Conservation (phyloP, 1,284 basidiomycete species). For the Neotropicomus parvogracilis region DNA sequence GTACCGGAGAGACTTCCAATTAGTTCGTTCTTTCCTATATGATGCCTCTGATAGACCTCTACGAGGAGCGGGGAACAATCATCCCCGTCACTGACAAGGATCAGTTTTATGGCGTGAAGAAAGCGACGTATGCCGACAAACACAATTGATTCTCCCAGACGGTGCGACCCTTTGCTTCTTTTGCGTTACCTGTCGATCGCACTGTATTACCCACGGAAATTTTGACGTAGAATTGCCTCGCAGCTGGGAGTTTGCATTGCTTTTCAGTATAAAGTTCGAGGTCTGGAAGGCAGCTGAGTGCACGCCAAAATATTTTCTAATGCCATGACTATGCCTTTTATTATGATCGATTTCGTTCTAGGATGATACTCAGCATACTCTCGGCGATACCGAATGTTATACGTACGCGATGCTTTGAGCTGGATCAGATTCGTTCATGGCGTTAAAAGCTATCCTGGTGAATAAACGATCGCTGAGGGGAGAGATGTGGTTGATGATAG, state of each 20-base stretch:
- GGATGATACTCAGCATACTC: constrained; percentile 1
- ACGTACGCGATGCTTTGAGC: constrained; percentile 11
- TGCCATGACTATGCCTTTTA: constrained; percentile 10
- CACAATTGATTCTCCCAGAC: constrained; percentile 19
- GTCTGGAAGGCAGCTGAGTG: constrained; percentile 6
- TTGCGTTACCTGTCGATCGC: constrained; percentile 11
- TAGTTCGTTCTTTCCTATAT: constrained; percentile 2
- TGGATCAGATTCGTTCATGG: not conserved
- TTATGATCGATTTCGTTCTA: constrained; percentile 13
- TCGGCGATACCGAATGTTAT: not conserved
- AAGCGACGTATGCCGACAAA: constrained; percentile 14
- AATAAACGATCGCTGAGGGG: not conserved
- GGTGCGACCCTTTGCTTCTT: constrained; percentile 5
- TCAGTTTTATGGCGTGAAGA: not conserved
- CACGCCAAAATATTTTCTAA: not conserved
- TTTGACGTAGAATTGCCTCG: constrained; percentile 14
- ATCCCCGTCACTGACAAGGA: constrained; percentile 13
- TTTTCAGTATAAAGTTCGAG: constrained; percentile 15
- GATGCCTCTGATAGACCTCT: constrained; percentile 12
- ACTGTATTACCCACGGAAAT: constrained; percentile 10
- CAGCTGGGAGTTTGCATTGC: not conserved
- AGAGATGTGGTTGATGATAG: no score
- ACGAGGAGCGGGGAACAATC: constrained; percentile 11
- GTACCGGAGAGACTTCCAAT: constrained; percentile 15
- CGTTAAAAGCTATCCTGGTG: not conserved